Conservation (phyloP, 139 green algal genomes). For the Tetraselmis chui region DNA sequence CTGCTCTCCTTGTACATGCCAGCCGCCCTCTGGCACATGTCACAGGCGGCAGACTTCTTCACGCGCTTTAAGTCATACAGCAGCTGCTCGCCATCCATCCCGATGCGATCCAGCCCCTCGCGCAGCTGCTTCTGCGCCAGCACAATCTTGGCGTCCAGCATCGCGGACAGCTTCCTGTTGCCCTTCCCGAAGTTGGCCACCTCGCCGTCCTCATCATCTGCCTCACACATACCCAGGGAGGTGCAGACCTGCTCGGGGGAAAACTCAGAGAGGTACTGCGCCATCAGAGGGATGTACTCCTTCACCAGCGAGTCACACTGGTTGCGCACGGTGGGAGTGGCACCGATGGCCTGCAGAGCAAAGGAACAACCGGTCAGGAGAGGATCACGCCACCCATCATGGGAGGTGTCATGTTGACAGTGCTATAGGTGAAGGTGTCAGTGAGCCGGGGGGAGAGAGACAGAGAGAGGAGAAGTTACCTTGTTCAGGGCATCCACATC, state of each 20-base stretch:
- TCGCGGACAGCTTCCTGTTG: constrained; percentile 1
- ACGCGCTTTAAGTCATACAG: neutral
- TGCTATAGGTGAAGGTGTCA: neutral
- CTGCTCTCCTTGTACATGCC: constrained; percentile 50
- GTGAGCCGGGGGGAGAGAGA: neutral
- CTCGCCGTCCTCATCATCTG: constrained; percentile 9
- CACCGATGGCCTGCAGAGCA: constrained; percentile 35
- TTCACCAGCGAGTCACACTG: constrained; percentile 67
- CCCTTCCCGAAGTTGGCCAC: neutral
- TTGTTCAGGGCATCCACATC: constrained; percentile 76
- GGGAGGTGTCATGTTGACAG: too few relatives aligned
- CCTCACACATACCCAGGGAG: constrained; percentile 28
- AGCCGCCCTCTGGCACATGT: constrained; percentile 19
- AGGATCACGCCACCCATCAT: too few relatives aligned
- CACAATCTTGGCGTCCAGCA: constrained; percentile 34
- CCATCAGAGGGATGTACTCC: constrained; percentile 64
- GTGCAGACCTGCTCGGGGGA: constrained; percentile 50
- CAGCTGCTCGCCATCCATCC: neutral
- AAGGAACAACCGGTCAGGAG: neutral
- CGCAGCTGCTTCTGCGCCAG: constrained; percentile 68
- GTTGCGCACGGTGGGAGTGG: constrained; percentile 34
- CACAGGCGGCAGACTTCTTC: neutral
- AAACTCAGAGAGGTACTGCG: constrained; percentile 38
- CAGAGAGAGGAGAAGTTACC: constrained; percentile 6
- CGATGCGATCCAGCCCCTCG: constrained; percentile 21